Percentiles rank a stretch among this genome's conserved stretches.
Conservation (phyloP, 176 grass and related monocot species). For the Dendrocalamus sinicus region DNA sequence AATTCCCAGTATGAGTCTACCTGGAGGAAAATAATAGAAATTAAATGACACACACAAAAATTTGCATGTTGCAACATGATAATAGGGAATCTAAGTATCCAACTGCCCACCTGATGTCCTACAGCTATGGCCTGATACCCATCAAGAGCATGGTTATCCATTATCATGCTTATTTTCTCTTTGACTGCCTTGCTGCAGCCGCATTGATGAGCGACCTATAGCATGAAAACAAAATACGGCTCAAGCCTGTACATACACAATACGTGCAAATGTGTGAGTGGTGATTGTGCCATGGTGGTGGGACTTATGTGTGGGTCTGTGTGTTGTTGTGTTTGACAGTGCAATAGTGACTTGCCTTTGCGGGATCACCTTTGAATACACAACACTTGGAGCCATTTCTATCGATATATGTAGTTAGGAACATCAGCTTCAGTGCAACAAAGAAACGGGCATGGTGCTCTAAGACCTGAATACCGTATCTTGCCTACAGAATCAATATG, state of each 20-base stretch:
- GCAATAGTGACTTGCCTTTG: constrained; percentile 36
- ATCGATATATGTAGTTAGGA: constrained; percentile 47
- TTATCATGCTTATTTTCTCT: constrained; percentile 47
- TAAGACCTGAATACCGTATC: constrained; percentile 43
- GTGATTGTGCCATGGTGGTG: not conserved
- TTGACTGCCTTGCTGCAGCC: constrained; percentile 44
- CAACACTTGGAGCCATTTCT: constrained; percentile 40
- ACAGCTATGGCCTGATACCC: constrained; percentile 64
- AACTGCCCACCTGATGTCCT: constrained; percentile 50
- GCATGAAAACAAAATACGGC: constrained; percentile 31
- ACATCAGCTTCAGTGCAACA: constrained; percentile 54
- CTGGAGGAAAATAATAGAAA: constrained; percentile 39
- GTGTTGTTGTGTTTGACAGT: constrained; percentile 1
- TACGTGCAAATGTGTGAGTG: not conserved
- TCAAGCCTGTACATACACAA: constrained; percentile 19
- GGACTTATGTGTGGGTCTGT: not conserved
- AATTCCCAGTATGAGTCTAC: constrained; percentile 48
- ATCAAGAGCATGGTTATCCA: constrained; percentile 52
- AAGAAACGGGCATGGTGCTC: constrained; percentile 49
- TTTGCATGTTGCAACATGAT: not conserved
- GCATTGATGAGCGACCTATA: constrained; percentile 51
- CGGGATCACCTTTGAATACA: constrained; percentile 57
- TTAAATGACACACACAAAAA: not conserved
- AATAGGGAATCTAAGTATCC: not conserved
- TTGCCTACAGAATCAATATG: constrained; percentile 34